Conservation (phyloP, 2,329 filamentous ascomycete species). For the Aspergillus flavus region DNA sequence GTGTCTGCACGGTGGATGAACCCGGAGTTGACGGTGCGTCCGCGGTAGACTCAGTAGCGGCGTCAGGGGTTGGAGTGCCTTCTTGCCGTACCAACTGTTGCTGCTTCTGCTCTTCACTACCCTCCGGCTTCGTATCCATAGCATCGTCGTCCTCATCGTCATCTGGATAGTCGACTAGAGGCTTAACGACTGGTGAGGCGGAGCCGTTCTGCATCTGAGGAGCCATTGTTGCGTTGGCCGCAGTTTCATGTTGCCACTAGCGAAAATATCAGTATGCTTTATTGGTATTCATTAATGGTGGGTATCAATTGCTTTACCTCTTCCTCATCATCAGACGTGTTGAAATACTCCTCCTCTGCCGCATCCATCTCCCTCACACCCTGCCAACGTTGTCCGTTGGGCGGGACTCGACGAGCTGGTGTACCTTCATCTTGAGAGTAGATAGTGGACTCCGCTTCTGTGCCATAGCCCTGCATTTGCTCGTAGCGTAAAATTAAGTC, state of each 20-base stretch:
- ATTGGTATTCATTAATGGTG: neutral
- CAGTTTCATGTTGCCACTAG: conserved; percentile 42
- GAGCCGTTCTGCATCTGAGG: conserved; percentile 57
- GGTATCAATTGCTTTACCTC: conserved; percentile 46
- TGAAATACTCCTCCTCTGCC: conserved; percentile 92
- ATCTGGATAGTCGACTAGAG: conserved; percentile 88
- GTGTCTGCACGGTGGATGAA: conserved; percentile 38
- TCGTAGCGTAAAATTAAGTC: conserved; percentile 77
- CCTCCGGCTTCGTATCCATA: conserved; percentile 58
- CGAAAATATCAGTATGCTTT: conserved; percentile 15
- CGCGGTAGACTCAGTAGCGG: conserved; percentile 29
- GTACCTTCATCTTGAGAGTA: conserved; percentile 72
- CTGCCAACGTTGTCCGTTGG: conserved; percentile 65
- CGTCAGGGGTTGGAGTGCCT: conserved; percentile 24
- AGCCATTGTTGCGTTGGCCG: conserved; percentile 35
- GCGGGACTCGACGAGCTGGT: conserved; percentile 44
- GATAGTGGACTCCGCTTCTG: conserved; percentile 64
- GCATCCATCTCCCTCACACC: conserved; percentile 81
- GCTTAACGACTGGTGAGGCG: conserved; percentile 64
- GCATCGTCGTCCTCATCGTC: conserved; percentile 81
- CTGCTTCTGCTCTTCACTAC: conserved; percentile 20
- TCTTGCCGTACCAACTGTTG: conserved; percentile 12
- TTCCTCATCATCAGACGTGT: conserved; percentile 83
- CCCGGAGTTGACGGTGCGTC: conserved; percentile 26
- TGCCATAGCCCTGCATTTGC: conserved; percentile 69